Conservation (phyloP, 176 grass and related monocot genomes). For the Ensete ventricosum region DNA sequence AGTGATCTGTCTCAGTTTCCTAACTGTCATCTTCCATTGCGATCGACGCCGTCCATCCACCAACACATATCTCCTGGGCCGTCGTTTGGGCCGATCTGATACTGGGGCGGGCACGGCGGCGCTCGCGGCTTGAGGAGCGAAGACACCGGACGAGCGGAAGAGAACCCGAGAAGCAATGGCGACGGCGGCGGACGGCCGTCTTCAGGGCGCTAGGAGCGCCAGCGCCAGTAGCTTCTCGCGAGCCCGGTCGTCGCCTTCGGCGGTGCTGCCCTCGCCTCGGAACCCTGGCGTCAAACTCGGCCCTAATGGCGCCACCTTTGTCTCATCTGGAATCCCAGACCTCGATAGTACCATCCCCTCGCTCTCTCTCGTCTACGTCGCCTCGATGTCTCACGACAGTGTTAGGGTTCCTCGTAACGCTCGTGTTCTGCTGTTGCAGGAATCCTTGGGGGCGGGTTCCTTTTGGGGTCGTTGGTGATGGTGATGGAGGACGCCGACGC, state of each 20-base stretch:
- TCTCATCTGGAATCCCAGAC: conserved; percentile 85
- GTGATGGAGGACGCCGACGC: conserved; percentile 84
- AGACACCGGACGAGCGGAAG: background rate
- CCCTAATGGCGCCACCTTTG: conserved; percentile 40
- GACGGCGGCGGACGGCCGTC: background rate
- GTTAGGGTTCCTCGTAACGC: background rate
- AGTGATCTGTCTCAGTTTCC: too few relatives aligned
- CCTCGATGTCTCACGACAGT: background rate
- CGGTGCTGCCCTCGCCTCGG: conserved; percentile 13
- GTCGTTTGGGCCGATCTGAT: background rate
- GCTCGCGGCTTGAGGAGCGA: background rate
- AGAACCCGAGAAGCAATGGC: background rate
- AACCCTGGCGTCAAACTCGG: conserved; percentile 50
- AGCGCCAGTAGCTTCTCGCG: conserved; percentile 59
- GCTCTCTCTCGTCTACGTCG: background rate
- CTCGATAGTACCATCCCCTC: conserved; percentile 44
- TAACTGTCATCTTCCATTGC: too few relatives aligned
- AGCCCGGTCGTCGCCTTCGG: conserved; percentile 5
- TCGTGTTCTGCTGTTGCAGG: conserved; percentile 22
- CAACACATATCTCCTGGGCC: too few relatives aligned
- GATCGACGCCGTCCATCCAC: too few relatives aligned
- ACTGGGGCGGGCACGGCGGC: too few relatives aligned
- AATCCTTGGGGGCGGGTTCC: conserved; percentile 76
- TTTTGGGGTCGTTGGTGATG: conserved; percentile 71
- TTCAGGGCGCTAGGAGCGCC: background rate